Evolutionary conservation across 2,329 filamentous ascomycete species (phyloP), one percentile per base, ranked within the genome.

Genomic region (Alternaria sp.): DNA sequence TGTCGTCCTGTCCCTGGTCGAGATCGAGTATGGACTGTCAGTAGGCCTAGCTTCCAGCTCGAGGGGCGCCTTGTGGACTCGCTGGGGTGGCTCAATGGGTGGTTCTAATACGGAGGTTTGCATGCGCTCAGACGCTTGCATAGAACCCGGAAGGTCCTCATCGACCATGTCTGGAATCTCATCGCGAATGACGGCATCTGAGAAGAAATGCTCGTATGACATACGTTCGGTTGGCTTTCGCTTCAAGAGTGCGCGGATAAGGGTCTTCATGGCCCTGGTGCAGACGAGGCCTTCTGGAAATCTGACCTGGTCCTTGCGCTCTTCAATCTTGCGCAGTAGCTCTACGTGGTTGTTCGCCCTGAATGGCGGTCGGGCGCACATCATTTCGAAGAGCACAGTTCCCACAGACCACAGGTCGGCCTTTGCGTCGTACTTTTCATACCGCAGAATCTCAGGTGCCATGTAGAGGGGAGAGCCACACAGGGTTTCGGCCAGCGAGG

Each of bases 401-500:
- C 96, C 96, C 33, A 97, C 93, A 21, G 96, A 99, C 96, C 96
- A 99, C 33, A 99, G 84, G 82, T 99, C 96, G 50, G 94, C 95
- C 80, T 97, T 97, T 67, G 95, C 93, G 82, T 97, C 95, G 80
- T 99, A 99, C 75, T 95, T 95, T 79, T 99, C 94, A 75, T 98
- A 99, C 63, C 94, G 90, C 66, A 99, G 85, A 68, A 99, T 99
- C 82, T 99, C 96, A 5, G 96, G 96, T 0, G 96, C 96, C 96
- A 99, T 99, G 83, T 99, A 99, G 25, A 99, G 84, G 10, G 96
- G 96, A 12, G 96, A 98, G 18, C 96, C 96, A 79, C 96, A 99
- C 0, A 99, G 88, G 0, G 96, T 99, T 79, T 99, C 96, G 11
- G 96, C 96, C 67, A 99, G 86, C 6, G 94, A 95, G 0, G 95